phyloP scores from a whole-genome alignment of 192 early-diverging fungal genomes.

The Mortierella antarctica region DNA sequence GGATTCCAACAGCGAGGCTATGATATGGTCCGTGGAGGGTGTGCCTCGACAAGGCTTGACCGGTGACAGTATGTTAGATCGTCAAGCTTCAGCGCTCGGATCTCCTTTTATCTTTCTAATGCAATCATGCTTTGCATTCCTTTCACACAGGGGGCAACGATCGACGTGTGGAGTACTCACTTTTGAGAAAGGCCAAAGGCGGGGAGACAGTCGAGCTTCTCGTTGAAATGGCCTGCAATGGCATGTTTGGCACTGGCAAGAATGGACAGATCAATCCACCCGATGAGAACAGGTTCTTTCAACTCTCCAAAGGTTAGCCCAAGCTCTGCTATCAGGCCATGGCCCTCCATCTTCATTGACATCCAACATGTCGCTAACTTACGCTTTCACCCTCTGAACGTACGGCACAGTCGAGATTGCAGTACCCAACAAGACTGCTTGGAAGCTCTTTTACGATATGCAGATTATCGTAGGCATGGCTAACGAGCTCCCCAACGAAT shows the following conservation, averaged over 20 bases:
- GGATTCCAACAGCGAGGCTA: slow-evolving; percentile 87
- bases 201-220: slow-evolving; percentile 77
- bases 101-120: neutral
- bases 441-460: slow-evolving; percentile 80
- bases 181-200: slow-evolving; percentile 58
- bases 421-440: slow-evolving; percentile 77
- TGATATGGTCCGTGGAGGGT: slow-evolving; percentile 91
- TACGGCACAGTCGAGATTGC: slow-evolving; percentile 66
- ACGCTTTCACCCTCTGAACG: neutral
- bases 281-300: slow-evolving; percentile 70
- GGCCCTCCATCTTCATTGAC: neutral
- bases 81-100: no score
- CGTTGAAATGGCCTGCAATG: slow-evolving; percentile 93
- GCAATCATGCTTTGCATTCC: neutral
- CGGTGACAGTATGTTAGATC: slow-evolving; percentile 71
- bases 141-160: slow-evolving; percentile 53
- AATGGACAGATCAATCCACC: slow-evolving; percentile 75
- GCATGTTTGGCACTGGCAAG: slow-evolving; percentile 87
- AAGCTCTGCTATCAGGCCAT: neutral
- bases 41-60: slow-evolving; percentile 90
- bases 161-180: slow-evolving; percentile 64
- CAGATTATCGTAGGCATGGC: slow-evolving; percentile 79
- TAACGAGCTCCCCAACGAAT: slow-evolving; percentile 74
- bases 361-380: neutral
- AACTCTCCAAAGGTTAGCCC: slow-evolving; percentile 55